Base-by-base conservation (phyloP, 495 filamentous ascomycete genomes). In the Daldinia decipiens region DNA sequence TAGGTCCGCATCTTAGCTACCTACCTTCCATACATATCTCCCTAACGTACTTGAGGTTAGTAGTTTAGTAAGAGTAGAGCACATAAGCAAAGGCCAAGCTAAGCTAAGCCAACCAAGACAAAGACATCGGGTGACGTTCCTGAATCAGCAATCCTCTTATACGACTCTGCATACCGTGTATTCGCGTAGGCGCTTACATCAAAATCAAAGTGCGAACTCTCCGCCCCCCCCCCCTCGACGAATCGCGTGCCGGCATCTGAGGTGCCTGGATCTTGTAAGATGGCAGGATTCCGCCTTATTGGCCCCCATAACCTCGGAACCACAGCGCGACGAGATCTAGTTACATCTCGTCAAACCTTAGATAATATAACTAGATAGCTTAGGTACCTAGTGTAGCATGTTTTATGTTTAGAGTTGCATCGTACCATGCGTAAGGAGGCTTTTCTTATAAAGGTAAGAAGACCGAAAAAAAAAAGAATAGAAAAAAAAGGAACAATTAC, bases 261-360 rank as follows among this genome's bases (percentile, higher is more conserved):
- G 54, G 32, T 19, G 9, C 55, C 45, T 59, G 40, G 32, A 58
- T 59, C 59, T 69, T 59, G 36, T 43, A 52, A 29, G 45, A 55
- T 47, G 17, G 61, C 19, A 65, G 67, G 61, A 70, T 70, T 40
- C 67, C 67, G 67, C 67, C 61, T 61, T 60, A 65, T 52, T 57
- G 29, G 56, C 61, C 67, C 67, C 67, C 61, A 60, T 43, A 53
- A 53, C 24, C 50, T 53, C 50, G 43, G 43, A 47, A 47, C 9
- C 43, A 24, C 43, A 47, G 43, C 43, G 8, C 43, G 11, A 24
- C 19, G 24, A 45, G 58, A 61, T 50, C 40, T 34, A n/a, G n/a
- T n/a, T n/a, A 51, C 40, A 50, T 34, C 24, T 13, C 24, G n/a
- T 50, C 24, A 57, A 21, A 54, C 43, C 19, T 12, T 21, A 24